Evolutionary conservation across 2,329 filamentous ascomycete species (phyloP).

Genomic region (Leptographium radiaticola): DNA sequence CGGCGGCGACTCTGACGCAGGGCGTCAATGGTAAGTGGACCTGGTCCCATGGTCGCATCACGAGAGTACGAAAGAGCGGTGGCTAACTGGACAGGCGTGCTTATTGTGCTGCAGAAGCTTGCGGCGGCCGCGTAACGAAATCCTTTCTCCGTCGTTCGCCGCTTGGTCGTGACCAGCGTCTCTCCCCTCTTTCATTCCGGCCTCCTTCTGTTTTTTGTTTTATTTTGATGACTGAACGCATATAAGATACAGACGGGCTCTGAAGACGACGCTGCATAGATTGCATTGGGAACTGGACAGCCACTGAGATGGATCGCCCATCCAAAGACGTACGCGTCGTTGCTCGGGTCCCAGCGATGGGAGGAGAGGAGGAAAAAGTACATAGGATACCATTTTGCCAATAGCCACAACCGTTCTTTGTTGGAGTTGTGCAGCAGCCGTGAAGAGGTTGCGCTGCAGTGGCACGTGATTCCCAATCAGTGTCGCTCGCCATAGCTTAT

Average conservation of each 20-base stretch:
- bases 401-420: no score
- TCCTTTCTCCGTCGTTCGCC: no score
- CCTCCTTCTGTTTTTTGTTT: neutral
- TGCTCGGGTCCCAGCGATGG: neutral
- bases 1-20: conserved; percentile 72
- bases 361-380: neutral
- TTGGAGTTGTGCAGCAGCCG: neutral
- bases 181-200: neutral
- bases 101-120: conserved; percentile 11
- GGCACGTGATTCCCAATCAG: no score
- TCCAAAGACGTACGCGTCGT: neutral
- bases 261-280: neutral
- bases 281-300: neutral
- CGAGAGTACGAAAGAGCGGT: neutral
- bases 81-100: conserved; percentile 10
- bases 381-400: neutral
- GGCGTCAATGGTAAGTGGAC: conserved; percentile 69
- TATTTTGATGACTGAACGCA: neutral
- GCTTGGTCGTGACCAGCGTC: no score
- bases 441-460: no score
- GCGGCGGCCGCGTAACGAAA: neutral
- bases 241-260: neutral
- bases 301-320: neutral
- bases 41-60: accelerated
- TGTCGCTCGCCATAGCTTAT: no score